Conservation (phyloP, 1,139 yeast genomes). For the Spencermartinsiella ligniputridi region DNA sequence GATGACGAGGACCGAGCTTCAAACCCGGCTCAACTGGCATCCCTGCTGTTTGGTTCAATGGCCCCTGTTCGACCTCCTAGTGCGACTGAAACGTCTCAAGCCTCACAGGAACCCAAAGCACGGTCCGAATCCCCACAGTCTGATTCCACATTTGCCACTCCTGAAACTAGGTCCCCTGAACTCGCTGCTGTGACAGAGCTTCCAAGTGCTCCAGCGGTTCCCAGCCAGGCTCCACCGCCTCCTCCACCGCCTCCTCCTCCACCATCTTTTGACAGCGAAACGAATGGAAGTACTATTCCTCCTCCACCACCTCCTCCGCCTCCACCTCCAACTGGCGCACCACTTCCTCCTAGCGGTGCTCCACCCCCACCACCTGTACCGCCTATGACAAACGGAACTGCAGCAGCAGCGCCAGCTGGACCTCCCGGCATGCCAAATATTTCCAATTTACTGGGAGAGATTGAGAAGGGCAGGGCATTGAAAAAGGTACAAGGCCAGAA, state of each 20-base stretch:
- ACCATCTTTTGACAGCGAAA: too few species aligned
- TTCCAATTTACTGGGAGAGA: slow-evolving; percentile 51
- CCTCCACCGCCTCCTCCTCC: slow-evolving; percentile 27
- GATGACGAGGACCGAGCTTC: slow-evolving; percentile 38
- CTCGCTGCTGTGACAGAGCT: slow-evolving; percentile 19
- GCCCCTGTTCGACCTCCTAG: slow-evolving; percentile 35
- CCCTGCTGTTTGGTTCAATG: slow-evolving; percentile 61
- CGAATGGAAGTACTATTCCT: slow-evolving; percentile 21
- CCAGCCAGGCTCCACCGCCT: slow-evolving; percentile 20
- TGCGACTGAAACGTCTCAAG: slow-evolving; percentile 4
- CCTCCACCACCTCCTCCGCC: slow-evolving; percentile 32
- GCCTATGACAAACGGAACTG: slow-evolving; percentile 16
- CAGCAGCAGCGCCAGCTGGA: slow-evolving; percentile 34
- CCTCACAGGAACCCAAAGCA: slow-evolving; percentile 1
- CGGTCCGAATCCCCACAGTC: slow-evolving; percentile 1
- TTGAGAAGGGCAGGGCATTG: slow-evolving; percentile 48
- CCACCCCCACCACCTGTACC: slow-evolving; percentile 27
- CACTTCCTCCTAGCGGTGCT: slow-evolving; percentile 27
- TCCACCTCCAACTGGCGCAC: slow-evolving; percentile 33
- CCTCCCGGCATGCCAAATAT: slow-evolving; percentile 37
- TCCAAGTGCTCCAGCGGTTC: slow-evolving; percentile 14
- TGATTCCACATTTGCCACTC: slow-evolving; percentile 12
- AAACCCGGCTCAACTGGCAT: slow-evolving; percentile 59
- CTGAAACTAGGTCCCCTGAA: slow-evolving; percentile 25
- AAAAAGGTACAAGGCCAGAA: slow-evolving; percentile 48